Base-by-base conservation (phyloP, 2,329 filamentous ascomycete species). In the Beauveria pseudobassiana region DNA sequence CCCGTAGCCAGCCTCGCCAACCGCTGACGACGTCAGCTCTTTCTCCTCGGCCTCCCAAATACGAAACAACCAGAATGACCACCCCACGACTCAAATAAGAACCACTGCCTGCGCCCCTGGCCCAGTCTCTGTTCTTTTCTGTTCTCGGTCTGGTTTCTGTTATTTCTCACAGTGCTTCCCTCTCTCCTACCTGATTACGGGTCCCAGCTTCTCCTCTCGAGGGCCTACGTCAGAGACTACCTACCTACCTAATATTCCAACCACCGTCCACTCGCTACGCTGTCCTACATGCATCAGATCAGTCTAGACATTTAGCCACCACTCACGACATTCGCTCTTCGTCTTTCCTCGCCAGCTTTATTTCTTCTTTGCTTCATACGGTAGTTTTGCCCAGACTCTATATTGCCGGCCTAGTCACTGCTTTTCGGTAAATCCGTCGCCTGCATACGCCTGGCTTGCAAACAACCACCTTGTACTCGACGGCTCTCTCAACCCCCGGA, bases 31-130 rank as follows among this genome's bases (percentile, higher is more conserved):
- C 42, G 42, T 43, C 42, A 43, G 34, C 34, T 38, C 34, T 16
- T 10, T 20, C n/a, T 20, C 28, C 48, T 20, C 22, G 6, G 6
- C 22, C 48, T 52, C 48, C 48, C 43, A 59, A 59, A 30, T 49
- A 50, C 28, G 40, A 28, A 24, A 46, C n/a, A 14, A 55, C 18
- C 52, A 56, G 42, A 30, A 24, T 20, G 24, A 12, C 48, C 46
- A 57, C 16, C 18, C 43, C 42, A 57, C 42, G 55, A 50, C 46
- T 42, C 48, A 22, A 30, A 59, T 59, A 59, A 52, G 24, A 51
- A 52, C 48, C 57, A 59, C 48, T 42, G 8, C 48, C 24, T 22
- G n/a, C 18, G 28, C 30, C 18, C 14, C 54, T 43, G 8, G 22
- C n/a, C 3, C 20, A 45, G 10, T 43, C 42, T 38, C 53, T 51